Evolutionary conservation across 1,284 basidiomycete species (phyloP), one percentile per base, ranked within the genome.

Genomic region (Pseudozyma tsukubaensis): DNA sequence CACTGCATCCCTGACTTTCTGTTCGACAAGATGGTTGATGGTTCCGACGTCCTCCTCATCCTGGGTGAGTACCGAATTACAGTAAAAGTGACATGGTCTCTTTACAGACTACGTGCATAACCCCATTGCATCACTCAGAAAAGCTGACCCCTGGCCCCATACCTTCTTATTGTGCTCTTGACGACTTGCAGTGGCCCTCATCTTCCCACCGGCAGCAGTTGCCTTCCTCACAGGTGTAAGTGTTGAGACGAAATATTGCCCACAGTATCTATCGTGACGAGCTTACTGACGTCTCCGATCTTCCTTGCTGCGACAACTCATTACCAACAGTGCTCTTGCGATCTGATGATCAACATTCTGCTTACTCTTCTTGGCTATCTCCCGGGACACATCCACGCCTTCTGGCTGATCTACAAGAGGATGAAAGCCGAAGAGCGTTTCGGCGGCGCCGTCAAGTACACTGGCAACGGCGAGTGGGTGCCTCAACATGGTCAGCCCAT

Each of bases 331-430:
- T 82, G 78, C 77, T 79, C 78, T 1, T 81, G 71, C 47, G 92
- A 93, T 84, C 87, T 93, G 42, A 87, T 93, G 72, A 92, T 94
- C 86, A 93, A 92, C 86, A 89, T 93, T 65, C 85, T 88, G 59
- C 85, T 93, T 77, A 93, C 92, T 0, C 85, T 91, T 89, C 91
- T 81, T 61, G 89, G 73, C 6, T 68, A 65, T 37, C 29, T 76
- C 21, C 73, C 73, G 1, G 73, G 73, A 50, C 61, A 61, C 36
- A 67, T 76, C 35, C 64, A 72, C 69, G 63, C 69, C 9, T 70
- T 73, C 68, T 77, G 67, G 67, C 68, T 74, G 6, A 71, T 77
- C 61, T 77, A 65, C 57, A 74, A 71, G 64, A 75, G 72, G 62
- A 78, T 76, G 66, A 70, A 76, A 51, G 74, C 77, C 50, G 77